phyloP scores from a whole-genome alignment of 352 stramenopile species.

The Pseudoperonospora humuli region DNA sequence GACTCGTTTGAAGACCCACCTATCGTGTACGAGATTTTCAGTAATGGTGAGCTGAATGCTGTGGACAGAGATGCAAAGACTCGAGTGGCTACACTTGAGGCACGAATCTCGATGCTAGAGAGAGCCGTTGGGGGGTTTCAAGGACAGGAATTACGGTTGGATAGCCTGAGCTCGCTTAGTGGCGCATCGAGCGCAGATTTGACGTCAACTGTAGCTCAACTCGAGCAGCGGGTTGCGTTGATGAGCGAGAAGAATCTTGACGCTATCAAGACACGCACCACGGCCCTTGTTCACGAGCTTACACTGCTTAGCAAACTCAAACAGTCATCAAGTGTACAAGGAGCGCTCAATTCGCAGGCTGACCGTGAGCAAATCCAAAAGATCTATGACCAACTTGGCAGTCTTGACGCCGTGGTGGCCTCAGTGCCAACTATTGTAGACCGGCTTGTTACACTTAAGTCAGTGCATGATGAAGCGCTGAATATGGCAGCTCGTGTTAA shows the following conservation, averaged over 20 bases:
- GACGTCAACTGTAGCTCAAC: constrained; percentile 35
- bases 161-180: constrained; percentile 24
- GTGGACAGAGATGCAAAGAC: constrained; percentile 60
- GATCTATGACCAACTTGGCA: constrained; percentile 61
- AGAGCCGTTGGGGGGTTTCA: constrained; percentile 48
- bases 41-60: constrained; percentile 61
- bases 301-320: constrained; percentile 75
- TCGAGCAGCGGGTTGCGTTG: constrained; percentile 62
- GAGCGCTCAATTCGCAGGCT: constrained; percentile 42
- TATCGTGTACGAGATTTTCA: constrained; percentile 80
- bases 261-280: constrained; percentile 67
- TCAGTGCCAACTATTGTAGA: constrained; percentile 66
- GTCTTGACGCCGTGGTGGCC: constrained; percentile 47
- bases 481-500: constrained; percentile 39
- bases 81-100: constrained; percentile 49
- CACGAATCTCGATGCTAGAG: constrained; percentile 51
- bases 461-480: constrained; percentile 58
- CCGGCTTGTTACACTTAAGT: constrained; percentile 60
- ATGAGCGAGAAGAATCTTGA: constrained; percentile 75
- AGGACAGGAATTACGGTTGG: constrained; percentile 38
- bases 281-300: constrained; percentile 69
- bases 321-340: constrained; percentile 53
- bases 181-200: constrained; percentile 26
- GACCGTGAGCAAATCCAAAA: constrained; percentile 62
- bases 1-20: constrained; percentile 16